Conservation (phyloP, 2,329 filamentous ascomycete genomes). For the Cladosporium sp. region DNA sequence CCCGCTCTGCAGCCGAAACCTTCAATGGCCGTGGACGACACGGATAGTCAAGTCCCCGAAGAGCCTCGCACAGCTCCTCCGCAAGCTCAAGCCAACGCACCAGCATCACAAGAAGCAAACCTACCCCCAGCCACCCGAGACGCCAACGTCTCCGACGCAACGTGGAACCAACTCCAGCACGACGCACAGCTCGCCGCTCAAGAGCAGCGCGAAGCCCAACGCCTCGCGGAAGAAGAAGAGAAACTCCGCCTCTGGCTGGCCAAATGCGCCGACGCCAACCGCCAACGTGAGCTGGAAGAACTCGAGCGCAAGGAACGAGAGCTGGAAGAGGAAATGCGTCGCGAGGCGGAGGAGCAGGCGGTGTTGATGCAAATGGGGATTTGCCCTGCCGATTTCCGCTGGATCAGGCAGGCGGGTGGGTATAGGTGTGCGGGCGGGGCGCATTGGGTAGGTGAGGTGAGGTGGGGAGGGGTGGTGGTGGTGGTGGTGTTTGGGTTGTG, state of each 20-base stretch:
- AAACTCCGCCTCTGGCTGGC: constrained; percentile 20
- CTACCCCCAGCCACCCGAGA: too few relatives aligned
- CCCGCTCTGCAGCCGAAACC: too few relatives aligned
- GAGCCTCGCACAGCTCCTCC: too few relatives aligned
- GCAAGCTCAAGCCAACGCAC: too few relatives aligned
- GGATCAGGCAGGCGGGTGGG: constrained; percentile 57
- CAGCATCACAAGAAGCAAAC: too few relatives aligned
- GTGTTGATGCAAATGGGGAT: constrained; percentile 52
- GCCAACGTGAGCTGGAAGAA: constrained; percentile 13
- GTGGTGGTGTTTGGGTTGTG: too few relatives aligned
- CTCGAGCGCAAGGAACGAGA: constrained; percentile 18
- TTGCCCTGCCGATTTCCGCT: constrained; percentile 56
- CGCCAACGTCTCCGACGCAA: constrained; percentile 53
- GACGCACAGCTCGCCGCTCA: constrained; percentile 40
- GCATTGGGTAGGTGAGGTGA: too few relatives aligned
- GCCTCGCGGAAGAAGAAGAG: constrained; percentile 28
- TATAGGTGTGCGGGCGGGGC: constrained; percentile 60
- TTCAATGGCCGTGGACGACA: too few relatives aligned
- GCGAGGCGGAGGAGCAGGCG: constrained; percentile 33
- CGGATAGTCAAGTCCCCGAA: too few relatives aligned
- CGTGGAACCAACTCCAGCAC: constrained; percentile 58
- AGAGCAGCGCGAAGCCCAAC: constrained; percentile 29
- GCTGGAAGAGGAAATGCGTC: constrained; percentile 20
- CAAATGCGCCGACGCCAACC: constrained; percentile 15
- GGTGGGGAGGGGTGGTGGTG: too few relatives aligned